Percentiles rank a stretch among this genome's conserved stretches.
Evolutionary conservation across 257 asterid species (phyloP).

Genomic region (Penstemon eatonii): DNA sequence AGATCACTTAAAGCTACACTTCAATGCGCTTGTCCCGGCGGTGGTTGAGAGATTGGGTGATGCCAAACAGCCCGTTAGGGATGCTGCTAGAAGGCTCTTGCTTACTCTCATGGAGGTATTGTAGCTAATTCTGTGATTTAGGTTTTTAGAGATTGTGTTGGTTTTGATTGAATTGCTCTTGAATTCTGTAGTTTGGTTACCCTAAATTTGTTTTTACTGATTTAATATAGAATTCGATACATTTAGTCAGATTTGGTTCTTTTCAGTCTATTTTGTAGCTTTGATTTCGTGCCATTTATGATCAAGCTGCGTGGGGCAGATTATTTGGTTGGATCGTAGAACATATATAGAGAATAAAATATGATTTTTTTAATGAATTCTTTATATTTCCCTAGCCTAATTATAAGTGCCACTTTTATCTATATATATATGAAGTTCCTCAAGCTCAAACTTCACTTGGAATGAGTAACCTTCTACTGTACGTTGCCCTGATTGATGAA

Average conservation of each 20-base stretch:
- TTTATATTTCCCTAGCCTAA: not conserved
- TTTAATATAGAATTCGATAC: not conserved
- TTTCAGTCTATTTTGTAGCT: not conserved
- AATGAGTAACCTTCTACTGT: not conserved
- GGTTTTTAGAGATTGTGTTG: not conserved
- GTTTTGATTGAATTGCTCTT: not conserved
- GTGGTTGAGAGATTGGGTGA: slow-evolving; percentile 95
- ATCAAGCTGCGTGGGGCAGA: not conserved
- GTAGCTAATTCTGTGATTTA: slow-evolving; percentile 2
- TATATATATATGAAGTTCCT: slow-evolving; percentile 2
- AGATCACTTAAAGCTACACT: slow-evolving; percentile 91
- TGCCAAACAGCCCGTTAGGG: slow-evolving; percentile 93
- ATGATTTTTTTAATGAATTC: slow-evolving; percentile 9
- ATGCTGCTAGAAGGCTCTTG: slow-evolving; percentile 79
- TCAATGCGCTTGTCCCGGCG: slow-evolving; percentile 90
- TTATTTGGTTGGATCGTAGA: not conserved
- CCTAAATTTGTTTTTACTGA: not conserved
- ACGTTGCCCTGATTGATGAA: too few relatives aligned
- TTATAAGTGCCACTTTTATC: not conserved
- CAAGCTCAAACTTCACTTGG: not conserved
- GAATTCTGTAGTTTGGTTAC: not conserved
- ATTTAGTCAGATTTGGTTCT: not conserved
- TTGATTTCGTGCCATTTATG: not conserved
- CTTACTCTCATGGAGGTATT: slow-evolving; percentile 96
- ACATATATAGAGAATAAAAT: not conserved